Percentiles rank a stretch among this genome's conserved stretches.
Conservation (phyloP, 441 rosid genomes). For the Melastoma candidum region DNA sequence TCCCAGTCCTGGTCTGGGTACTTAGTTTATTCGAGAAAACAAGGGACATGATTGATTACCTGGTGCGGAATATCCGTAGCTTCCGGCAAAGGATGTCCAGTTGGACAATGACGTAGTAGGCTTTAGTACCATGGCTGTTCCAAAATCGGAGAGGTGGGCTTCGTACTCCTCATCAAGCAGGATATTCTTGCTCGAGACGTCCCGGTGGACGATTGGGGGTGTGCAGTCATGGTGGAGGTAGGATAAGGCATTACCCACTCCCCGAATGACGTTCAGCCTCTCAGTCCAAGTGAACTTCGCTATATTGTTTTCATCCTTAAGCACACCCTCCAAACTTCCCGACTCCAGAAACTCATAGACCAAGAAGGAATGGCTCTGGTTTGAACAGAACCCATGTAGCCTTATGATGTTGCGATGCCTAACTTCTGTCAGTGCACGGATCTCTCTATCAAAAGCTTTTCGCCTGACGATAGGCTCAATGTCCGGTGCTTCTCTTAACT, state of each 20-base stretch:
- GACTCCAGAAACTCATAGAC: constrained; percentile 6
- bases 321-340: constrained; percentile 7
- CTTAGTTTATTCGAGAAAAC: too few relatives aligned
- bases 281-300: constrained; percentile 1
- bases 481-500: constrained; percentile 14
- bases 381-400: not conserved
- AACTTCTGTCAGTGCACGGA: too few relatives aligned
- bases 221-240: constrained; percentile 29
- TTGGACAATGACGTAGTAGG: not conserved
- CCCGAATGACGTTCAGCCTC: constrained; percentile 10
- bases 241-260: constrained; percentile 20
- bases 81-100: constrained; percentile 8
- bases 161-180: constrained; percentile 22
- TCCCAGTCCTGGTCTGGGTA: too few relatives aligned
- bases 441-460: not conserved
- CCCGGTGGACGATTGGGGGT: constrained; percentile 24
- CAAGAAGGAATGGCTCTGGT: not conserved
- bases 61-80: constrained; percentile 7
- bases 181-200: constrained; percentile 27
- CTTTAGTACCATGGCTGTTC: constrained; percentile 4
- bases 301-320: constrained; percentile 1
- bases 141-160: constrained; percentile 28
- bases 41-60: constrained; percentile 1
- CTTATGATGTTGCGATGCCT: too few relatives aligned
- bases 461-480: constrained; percentile 9